phyloP scores from a whole-genome alignment of 257 asterid genomes.

The Euphrasia confusa region DNA sequence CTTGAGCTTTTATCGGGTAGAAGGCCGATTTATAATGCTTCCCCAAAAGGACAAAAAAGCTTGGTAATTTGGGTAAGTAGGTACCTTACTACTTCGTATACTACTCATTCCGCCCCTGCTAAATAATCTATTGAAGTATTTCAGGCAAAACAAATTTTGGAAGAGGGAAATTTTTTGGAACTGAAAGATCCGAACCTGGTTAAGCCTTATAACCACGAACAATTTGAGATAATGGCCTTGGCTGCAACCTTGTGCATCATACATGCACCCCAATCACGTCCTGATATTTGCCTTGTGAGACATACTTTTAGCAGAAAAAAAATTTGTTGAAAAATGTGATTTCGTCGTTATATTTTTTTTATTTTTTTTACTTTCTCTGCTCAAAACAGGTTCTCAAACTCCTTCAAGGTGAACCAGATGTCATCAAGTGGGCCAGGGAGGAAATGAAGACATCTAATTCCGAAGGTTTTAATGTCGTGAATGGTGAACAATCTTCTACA shows the following conservation, averaged over 20 bases:
- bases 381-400: slow-evolving; percentile 63
- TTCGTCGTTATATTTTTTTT: neutral
- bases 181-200: slow-evolving; percentile 58
- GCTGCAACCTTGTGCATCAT: slow-evolving; percentile 83
- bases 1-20: slow-evolving; percentile 88
- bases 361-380: neutral
- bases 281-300: slow-evolving; percentile 57
- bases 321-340: slow-evolving; percentile 1
- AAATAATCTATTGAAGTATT: slow-evolving; percentile 17
- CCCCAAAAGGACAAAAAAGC: slow-evolving; percentile 66
- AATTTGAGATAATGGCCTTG: slow-evolving; percentile 60
- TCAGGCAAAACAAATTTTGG: slow-evolving; percentile 70
- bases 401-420: slow-evolving; percentile 61
- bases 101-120: neutral
- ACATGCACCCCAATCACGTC: slow-evolving; percentile 63
- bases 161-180: slow-evolving; percentile 46
- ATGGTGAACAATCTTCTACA: slow-evolving; percentile 43
- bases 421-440: slow-evolving; percentile 49
- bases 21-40: slow-evolving; percentile 67
- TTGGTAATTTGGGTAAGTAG: slow-evolving; percentile 89
- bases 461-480: slow-evolving; percentile 38
- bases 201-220: slow-evolving; percentile 41
- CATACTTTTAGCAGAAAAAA: neutral
- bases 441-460: slow-evolving; percentile 31
- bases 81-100: slow-evolving; percentile 20